phyloP scores from a whole-genome alignment of 2,329 filamentous ascomycete species.

The Rhynchosporium secalis region DNA sequence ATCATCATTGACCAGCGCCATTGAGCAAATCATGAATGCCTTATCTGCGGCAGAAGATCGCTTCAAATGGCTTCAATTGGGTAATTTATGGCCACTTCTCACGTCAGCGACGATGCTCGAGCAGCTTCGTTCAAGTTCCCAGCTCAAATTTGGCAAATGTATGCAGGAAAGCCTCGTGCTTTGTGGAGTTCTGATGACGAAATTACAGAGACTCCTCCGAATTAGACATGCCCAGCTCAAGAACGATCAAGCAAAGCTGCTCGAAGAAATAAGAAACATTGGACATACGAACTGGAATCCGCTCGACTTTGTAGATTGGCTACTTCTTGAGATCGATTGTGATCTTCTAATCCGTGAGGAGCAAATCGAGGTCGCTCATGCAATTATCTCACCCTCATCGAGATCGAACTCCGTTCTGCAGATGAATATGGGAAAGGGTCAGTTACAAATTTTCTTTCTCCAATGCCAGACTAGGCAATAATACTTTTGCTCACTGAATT shows the following conservation, averaged over 20 bases:
- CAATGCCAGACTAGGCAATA: neutral
- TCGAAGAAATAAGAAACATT: conserved; percentile 42
- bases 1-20: conserved; percentile 26
- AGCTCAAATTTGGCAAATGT: conserved; percentile 35
- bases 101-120: conserved; percentile 45
- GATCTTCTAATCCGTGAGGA: conserved; percentile 61
- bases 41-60: conserved; percentile 36
- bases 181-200: conserved; percentile 44
- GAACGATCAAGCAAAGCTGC: conserved; percentile 37
- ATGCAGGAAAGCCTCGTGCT: conserved; percentile 44
- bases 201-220: conserved; percentile 47
- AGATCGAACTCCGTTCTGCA: conserved; percentile 60
- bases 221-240: conserved; percentile 43
- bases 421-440: conserved; percentile 66
- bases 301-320: conserved; percentile 56
- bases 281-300: conserved; percentile 44
- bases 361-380: conserved; percentile 62
- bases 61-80: conserved; percentile 43
- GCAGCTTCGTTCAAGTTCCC: conserved; percentile 43
- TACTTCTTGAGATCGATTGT: conserved; percentile 67
- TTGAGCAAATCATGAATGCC: conserved; percentile 28
- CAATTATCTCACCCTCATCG: conserved; percentile 57
- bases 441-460: conserved; percentile 18
- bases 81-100: conserved; percentile 45
- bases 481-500: neutral